Percentiles rank a stretch among this genome's conserved stretches.
Conservation (phyloP, 2,329 filamentous ascomycete genomes). For the Lecanicillium sp. region DNA sequence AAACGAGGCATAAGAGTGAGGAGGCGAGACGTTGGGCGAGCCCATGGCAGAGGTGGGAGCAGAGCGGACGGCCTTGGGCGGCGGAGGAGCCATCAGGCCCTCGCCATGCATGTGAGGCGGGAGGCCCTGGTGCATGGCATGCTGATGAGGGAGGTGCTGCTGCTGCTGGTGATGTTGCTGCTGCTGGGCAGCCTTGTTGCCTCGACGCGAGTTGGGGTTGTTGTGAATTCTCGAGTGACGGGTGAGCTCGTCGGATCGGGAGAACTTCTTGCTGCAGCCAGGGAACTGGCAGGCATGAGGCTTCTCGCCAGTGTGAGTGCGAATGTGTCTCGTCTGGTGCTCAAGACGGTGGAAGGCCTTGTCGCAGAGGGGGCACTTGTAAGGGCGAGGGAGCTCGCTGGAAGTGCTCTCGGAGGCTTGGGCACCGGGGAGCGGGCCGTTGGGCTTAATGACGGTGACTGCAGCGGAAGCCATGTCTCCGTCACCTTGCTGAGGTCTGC, state of each 20-base stretch:
- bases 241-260: slow-evolving; percentile 90
- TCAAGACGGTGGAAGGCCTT: slow-evolving; percentile 98
- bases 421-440: slow-evolving; percentile 53
- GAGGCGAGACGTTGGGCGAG: slow-evolving; percentile 94
- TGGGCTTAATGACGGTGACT: slow-evolving; percentile 50
- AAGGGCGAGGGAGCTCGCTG: slow-evolving; percentile 80
- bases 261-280: slow-evolving; percentile 95
- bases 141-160: slow-evolving; percentile 16
- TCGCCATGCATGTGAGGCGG: slow-evolving; percentile 40
- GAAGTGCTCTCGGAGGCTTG: slow-evolving; percentile 43
- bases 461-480: slow-evolving; percentile 41
- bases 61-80: slow-evolving; percentile 75
- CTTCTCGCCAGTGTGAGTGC: slow-evolving; percentile 97
- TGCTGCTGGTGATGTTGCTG: slow-evolving; percentile 19
- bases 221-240: slow-evolving; percentile 97
- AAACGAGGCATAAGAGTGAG: slow-evolving; percentile 77
- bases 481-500: slow-evolving; percentile 21
- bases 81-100: slow-evolving; percentile 68
- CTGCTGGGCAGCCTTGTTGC: slow-evolving; percentile 64
- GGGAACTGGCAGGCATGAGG: slow-evolving; percentile 93
- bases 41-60: slow-evolving; percentile 78
- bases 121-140: slow-evolving; percentile 28
- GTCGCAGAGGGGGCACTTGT: slow-evolving; percentile 97
- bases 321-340: slow-evolving; percentile 85
- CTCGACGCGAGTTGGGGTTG: slow-evolving; percentile 92